Evolutionary conservation across 2,329 filamentous ascomycete genomes (phyloP), one percentile per base, ranked within the genome.

Genomic region (Sporothrix brunneoviolacea): DNA sequence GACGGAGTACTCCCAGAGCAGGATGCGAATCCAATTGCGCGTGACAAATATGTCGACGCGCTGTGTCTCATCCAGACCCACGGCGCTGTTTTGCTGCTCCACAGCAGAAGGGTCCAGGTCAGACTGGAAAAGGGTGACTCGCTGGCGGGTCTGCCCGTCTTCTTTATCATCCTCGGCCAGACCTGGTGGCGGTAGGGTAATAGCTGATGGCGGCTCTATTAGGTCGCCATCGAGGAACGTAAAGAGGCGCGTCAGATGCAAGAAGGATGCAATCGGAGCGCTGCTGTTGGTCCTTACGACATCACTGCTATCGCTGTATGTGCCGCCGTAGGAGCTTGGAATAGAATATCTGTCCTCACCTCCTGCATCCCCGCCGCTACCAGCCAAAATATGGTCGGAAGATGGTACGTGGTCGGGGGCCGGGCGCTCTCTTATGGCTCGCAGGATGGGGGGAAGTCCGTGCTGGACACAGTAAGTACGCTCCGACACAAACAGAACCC

Each of bases 21-120:
- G 15, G 13, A 41, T 41, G 39, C 39, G 39, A 22, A 41, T 41
- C 39, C 39, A 41, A n/a, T 28, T 41, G 39, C 39, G 39, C 22
- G 39, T 41, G 24, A 41, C 39, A 18, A 41, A 41, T 1, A 41
- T 24, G 15, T 41, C 39, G 21, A 41, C 39, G 22, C 22, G 13
- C 39, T 41, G 39, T 16, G 39, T 41, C 13, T 41, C 39, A n/a
- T 41, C 39, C 12, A 28, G 8, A n/a, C 8, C 22, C 33, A 36
- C 33, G 33, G 33, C 33, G 33, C 33, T 36, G 33, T 36, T 16
- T n/a, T 36, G 33, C 33, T 36, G 33, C 33, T 36, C 33, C 33
- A 16, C n/a, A n/a, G 33, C 13, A 36, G 33, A 15, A n/a, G 33
- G 33, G 33, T 36, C 38, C 21, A 40, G 38, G 21, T 40, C 38